A percentile compares a stretch with the other conserved stretches of the same genome.
phyloP scores from a whole-genome alignment of 225 moss, liverwort and hornwort species.

The Asterella californica region DNA sequence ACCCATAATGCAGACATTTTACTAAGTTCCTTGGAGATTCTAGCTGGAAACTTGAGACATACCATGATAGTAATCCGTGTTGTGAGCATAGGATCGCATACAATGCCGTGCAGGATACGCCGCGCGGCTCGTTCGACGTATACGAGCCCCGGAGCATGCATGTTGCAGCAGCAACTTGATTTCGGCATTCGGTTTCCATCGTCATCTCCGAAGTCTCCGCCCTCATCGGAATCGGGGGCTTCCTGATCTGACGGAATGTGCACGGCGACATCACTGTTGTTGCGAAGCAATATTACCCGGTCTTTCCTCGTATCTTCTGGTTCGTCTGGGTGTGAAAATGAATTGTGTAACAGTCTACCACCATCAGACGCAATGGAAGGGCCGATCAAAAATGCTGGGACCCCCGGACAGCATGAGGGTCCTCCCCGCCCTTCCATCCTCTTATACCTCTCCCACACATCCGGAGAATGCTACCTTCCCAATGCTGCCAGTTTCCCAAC shows the following conservation, averaged over 20 bases:
- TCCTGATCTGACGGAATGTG: constrained; percentile 50
- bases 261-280: constrained; percentile 39
- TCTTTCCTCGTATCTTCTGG: constrained; percentile 27
- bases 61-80: constrained; percentile 45
- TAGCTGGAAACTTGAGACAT: constrained; percentile 3
- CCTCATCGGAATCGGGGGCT: constrained; percentile 13
- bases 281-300: constrained; percentile 42
- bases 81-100: constrained; percentile 41
- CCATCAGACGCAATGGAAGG: constrained; percentile 31
- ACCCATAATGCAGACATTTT: not conserved
- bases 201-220: constrained; percentile 14
- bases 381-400: constrained; percentile 37
- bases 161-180: constrained; percentile 19
- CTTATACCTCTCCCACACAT: constrained; percentile 32
- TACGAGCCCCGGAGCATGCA: constrained; percentile 31
- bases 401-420: constrained; percentile 40
- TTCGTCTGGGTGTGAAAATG: constrained; percentile 28
- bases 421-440: constrained; percentile 45
- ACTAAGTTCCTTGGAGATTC: not conserved
- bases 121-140: constrained; percentile 29
- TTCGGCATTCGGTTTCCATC: constrained; percentile 12
- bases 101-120: constrained; percentile 25
- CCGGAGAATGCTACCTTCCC: constrained; percentile 24
- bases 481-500: not conserved
- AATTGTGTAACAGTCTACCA: constrained; percentile 38